Base-by-base conservation (phyloP, 1,284 basidiomycete genomes). In the Puccinia triticina region DNA sequence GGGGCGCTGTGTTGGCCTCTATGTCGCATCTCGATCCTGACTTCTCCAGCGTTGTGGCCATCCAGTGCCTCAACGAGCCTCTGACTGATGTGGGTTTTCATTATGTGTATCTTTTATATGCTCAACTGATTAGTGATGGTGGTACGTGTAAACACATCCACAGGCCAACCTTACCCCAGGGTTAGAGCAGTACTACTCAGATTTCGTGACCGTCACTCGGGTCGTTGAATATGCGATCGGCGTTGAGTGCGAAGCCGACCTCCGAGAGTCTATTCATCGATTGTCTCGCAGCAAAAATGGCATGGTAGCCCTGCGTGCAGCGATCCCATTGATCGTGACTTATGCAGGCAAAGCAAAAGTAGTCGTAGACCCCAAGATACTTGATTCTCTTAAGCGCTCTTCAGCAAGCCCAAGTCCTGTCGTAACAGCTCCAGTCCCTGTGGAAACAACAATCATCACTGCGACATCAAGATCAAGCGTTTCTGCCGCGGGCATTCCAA, bases 31-130 rank as follows among this genome's bases (percentile, higher is more conserved):
- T 92, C 26, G 91, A 93, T 85, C 89, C 92, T 8, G 88, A 88
- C 55, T 93, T 93, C 84, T 87, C 85, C 32, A 90, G 88, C 43
- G 92, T 92, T n/a, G 91, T 91, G 75, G 88, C 91, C 0, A 92
- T 93, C 48, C 89, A 93, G 84, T 92, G 92, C 0, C 89, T 92
- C 61, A 93, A 93, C 84, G 93, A 93, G 83, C 92, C 92, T 0
- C 34, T 75, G 14, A 34, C 5, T 23, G 53, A 82, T 43, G 81
- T 82, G 40, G 46, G 64, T 73, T 90, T 92, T 84, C n/a, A n/a
- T n/a, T n/a, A n/a, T 73, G 0, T 73, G 5, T 34, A 32, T 26
- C n/a, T 10, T 18, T 46, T 34, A 0, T 7, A 32, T 29, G 23
- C 23, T 46, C n/a, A 83, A 0, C 23, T 53, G 48, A 55, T 53